Evolutionary conservation across 192 early-diverging fungal genomes (phyloP).

Genomic region (Coemansia sp.): DNA sequence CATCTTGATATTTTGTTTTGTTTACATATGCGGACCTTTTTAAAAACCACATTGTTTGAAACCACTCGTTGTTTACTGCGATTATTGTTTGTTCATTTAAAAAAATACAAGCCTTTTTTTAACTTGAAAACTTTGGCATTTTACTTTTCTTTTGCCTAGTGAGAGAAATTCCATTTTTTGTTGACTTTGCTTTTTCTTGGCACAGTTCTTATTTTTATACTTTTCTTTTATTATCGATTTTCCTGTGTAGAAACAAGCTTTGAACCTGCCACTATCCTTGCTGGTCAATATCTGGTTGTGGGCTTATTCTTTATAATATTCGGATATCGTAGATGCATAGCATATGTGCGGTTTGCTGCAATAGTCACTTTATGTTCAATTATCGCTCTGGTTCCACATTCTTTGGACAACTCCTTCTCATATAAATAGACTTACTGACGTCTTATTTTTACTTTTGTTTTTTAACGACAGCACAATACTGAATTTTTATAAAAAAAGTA

Average conservation of each 20-base stretch:
- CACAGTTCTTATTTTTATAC: neutral
- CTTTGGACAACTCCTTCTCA: neutral
- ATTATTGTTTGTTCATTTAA: neutral
- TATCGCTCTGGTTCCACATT: neutral
- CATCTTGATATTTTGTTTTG: neutral
- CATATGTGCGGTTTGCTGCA: no score
- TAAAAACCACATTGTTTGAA: neutral
- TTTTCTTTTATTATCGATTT: neutral
- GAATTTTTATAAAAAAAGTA: neutral
- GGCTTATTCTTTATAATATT: neutral
- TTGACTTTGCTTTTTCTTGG: neutral
- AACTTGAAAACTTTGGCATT: neutral
- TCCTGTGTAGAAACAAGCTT: neutral
- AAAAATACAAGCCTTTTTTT: neutral
- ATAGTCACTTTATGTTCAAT: neutral
- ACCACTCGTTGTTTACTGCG: neutral
- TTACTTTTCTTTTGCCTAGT: neutral
- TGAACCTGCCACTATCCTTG: neutral
- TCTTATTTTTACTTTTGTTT: neutral
- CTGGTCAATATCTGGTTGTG: neutral
- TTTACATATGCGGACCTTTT: neutral
- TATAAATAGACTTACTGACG: neutral
- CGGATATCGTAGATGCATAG: neutral
- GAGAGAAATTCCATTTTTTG: neutral
- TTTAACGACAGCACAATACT: neutral